These are phyloP conservation scores for Allodekkera sacchari DNA, from an alignment of 805 yeast genomes.

Conservation along the genomic window DNA sequence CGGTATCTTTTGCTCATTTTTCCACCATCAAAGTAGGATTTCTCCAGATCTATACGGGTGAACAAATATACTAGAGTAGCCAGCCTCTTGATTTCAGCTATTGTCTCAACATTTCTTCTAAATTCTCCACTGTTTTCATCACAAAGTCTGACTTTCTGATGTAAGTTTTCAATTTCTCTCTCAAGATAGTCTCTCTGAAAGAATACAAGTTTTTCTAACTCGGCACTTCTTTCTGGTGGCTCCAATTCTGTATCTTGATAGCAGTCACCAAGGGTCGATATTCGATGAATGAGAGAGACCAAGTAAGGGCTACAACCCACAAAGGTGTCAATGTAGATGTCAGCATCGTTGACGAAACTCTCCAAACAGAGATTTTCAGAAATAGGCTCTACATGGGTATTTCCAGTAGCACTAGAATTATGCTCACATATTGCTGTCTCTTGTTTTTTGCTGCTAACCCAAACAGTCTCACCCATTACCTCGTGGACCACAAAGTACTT, in stretches of 20 bases:
- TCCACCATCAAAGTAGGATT: constrained; percentile 11
- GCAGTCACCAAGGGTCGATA: constrained; percentile 29
- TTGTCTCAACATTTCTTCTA: constrained; percentile 16
- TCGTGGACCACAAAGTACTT: constrained; percentile 34
- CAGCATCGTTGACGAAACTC: constrained; percentile 27
- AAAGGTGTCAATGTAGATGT: constrained; percentile 29
- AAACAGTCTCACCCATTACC: constrained; percentile 36
- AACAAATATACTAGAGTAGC: constrained; percentile 28
- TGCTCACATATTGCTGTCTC: too few relatives aligned
- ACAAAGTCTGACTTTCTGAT: constrained; percentile 16
- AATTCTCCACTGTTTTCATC: constrained; percentile 12
- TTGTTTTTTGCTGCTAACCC: constrained; percentile 24
- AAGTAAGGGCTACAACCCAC: constrained; percentile 33
- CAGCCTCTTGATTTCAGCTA: constrained; percentile 31
- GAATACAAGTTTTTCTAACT: constrained; percentile 15
- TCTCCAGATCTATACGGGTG: constrained; percentile 27
- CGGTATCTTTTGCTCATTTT: constrained; percentile 2
- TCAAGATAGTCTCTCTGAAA: constrained; percentile 23
- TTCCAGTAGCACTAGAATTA: background rate
- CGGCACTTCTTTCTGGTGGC: constrained; percentile 6
- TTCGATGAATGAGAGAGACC: constrained; percentile 27
- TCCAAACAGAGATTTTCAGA: constrained; percentile 17
- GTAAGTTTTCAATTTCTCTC: constrained; percentile 15
- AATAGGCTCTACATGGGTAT: too few relatives aligned
- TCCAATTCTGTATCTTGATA: constrained; percentile 27